Evolutionary conservation across 768 basidiomycete species (phyloP).

Genomic region (Psilocybe tampanensis): DNA sequence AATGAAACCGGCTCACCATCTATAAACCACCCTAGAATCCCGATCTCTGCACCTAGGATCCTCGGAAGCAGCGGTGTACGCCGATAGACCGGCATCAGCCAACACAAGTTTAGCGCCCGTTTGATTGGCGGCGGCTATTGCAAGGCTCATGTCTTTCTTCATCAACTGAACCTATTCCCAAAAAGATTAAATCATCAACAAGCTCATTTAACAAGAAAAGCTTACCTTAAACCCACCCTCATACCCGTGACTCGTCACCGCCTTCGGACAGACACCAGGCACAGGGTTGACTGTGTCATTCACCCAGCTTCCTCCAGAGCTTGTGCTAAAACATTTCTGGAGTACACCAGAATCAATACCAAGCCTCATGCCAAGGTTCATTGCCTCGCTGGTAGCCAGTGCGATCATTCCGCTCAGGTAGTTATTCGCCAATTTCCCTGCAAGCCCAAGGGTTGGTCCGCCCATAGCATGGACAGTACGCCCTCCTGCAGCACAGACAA

Average conservation of each 20-base stretch:
- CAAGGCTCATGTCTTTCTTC: constrained; percentile 47
- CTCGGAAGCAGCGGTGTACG: constrained; percentile 40
- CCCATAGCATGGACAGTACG: constrained; percentile 36
- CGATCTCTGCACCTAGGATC: constrained; percentile 40
- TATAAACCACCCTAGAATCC: constrained; percentile 43
- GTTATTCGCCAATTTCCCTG: constrained; percentile 47
- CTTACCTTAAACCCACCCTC: constrained; percentile 46
- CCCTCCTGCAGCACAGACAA: constrained; percentile 38
- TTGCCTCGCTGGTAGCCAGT: constrained; percentile 43
- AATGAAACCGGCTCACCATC: constrained; percentile 31
- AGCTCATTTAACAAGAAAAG: neutral
- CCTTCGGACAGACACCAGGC: constrained; percentile 44
- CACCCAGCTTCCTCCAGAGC: constrained; percentile 43
- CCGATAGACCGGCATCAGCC: constrained; percentile 37
- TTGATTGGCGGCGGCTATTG: constrained; percentile 37
- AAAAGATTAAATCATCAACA: too few relatives aligned
- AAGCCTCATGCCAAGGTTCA: constrained; percentile 47
- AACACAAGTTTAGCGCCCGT: constrained; percentile 41
- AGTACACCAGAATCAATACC: constrained; percentile 42
- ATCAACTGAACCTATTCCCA: constrained; percentile 44
- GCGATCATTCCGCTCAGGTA: constrained; percentile 44
- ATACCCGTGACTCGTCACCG: constrained; percentile 43
- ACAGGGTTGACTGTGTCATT: constrained; percentile 46
- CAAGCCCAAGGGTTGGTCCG: constrained; percentile 42
- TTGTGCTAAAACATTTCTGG: constrained; percentile 39